Evolutionary conservation across 306 rosid species (phyloP).

Genomic region (Quercus wislizeni): DNA sequence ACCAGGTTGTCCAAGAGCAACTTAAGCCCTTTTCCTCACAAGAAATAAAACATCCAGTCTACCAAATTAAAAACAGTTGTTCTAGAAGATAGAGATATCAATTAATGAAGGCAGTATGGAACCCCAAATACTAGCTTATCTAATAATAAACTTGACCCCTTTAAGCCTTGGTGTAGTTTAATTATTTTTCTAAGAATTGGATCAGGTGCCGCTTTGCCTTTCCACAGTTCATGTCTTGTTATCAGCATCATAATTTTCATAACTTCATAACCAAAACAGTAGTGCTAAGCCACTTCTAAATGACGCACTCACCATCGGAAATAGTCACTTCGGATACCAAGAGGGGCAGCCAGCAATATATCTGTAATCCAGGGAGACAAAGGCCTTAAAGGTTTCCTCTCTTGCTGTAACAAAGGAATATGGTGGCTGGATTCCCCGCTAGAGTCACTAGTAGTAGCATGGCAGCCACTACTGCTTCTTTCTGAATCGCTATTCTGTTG

Average conservation of each 20-base stretch:
- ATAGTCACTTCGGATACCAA: conserved; percentile 92
- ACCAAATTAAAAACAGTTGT: background rate
- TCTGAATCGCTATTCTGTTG: conserved; percentile 59
- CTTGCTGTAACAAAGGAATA: conserved; percentile 50
- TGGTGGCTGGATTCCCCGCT: conserved; percentile 48
- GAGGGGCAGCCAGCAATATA: conserved; percentile 84
- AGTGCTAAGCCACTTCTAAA: background rate
- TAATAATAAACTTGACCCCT: too few species aligned
- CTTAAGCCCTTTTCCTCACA: background rate
- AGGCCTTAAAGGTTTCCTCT: conserved; percentile 86
- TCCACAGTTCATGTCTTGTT: background rate
- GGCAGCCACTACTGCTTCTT: conserved; percentile 86
- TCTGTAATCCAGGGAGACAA: conserved; percentile 97
- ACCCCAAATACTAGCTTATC: background rate
- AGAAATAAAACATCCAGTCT: background rate
- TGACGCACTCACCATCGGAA: conserved; percentile 80
- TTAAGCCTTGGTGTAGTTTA: background rate
- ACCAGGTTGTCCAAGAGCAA: background rate
- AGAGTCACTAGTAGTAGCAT: conserved; percentile 71
- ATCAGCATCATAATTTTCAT: background rate
- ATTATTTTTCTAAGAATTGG: background rate
- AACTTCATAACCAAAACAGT: background rate
- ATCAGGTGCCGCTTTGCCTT: background rate
- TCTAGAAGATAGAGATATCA: background rate
- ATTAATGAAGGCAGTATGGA: background rate